Percentiles rank a stretch among this genome's conserved stretches.
Evolutionary conservation across 2,329 filamentous ascomycete genomes (phyloP).

Genomic region (Pseudophaeomoniella oleicola): DNA sequence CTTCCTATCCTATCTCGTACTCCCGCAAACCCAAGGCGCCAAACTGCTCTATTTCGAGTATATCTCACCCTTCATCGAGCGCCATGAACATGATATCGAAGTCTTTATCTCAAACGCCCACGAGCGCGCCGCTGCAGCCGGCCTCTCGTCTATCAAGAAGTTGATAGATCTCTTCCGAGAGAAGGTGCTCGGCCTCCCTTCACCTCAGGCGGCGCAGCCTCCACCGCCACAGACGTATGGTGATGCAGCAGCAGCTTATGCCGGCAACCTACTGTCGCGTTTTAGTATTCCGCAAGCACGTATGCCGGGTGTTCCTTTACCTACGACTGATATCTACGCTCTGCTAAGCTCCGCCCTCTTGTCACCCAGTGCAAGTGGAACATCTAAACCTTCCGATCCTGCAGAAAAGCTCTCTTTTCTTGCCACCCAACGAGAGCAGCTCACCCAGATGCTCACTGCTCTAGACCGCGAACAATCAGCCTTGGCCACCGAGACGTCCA

Average conservation of each 20-base stretch:
- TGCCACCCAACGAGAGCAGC: constrained; percentile 60
- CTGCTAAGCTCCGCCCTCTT: constrained; percentile 65
- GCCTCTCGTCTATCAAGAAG: constrained; percentile 59
- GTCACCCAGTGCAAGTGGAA: constrained; percentile 41
- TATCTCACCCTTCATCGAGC: constrained; percentile 72
- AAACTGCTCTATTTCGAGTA: constrained; percentile 71
- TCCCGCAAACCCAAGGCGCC: constrained; percentile 94
- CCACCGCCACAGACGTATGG: constrained; percentile 21
- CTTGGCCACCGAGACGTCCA: constrained; percentile 20
- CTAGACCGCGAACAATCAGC: constrained; percentile 65
- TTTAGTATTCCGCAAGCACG: constrained; percentile 68
- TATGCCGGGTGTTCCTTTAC: constrained; percentile 31
- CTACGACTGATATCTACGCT: constrained; percentile 56
- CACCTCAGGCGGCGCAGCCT: constrained; percentile 34
- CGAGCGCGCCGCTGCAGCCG: constrained; percentile 60
- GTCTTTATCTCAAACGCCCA: constrained; percentile 73
- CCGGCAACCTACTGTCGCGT: constrained; percentile 66
- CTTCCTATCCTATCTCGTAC: constrained; percentile 83
- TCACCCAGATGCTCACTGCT: constrained; percentile 59
- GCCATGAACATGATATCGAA: constrained; percentile 82
- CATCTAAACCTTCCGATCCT: constrained; percentile 26
- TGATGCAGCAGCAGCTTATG: constrained; percentile 40
- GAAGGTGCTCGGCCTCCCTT: constrained; percentile 63
- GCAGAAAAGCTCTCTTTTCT: constrained; percentile 63
- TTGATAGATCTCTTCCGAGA: constrained; percentile 59